Conservation (phyloP, 192 early-diverging fungal species). For the Dispira parvispora region DNA sequence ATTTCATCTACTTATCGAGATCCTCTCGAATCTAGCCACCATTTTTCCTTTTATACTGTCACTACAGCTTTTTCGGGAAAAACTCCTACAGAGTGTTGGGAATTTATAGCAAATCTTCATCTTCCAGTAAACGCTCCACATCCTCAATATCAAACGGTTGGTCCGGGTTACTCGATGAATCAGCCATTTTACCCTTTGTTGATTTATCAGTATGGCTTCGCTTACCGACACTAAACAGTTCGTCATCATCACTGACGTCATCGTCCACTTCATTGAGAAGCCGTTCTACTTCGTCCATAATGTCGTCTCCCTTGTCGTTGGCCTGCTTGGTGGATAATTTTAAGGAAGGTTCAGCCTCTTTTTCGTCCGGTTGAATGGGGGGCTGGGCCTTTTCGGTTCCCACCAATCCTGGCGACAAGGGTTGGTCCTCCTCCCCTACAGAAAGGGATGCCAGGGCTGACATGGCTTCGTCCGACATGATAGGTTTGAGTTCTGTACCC, state of each 20-base stretch:
- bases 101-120: background rate
- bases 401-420: background rate
- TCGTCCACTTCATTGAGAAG: background rate
- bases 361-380: too few relatives aligned
- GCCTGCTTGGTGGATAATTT: background rate
- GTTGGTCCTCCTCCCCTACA: background rate
- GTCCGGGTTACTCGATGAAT: background rate
- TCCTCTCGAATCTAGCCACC: too few relatives aligned
- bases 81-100: too few relatives aligned
- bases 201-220: too few relatives aligned
- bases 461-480: background rate
- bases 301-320: background rate
- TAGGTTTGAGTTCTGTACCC: background rate
- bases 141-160: conserved; percentile 6
- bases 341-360: background rate
- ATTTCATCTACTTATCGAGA: too few relatives aligned
- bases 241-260: background rate
- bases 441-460: background rate
- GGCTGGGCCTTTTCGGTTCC: too few relatives aligned
- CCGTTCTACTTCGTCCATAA: conserved; percentile 10
- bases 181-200: background rate
- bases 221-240: too few relatives aligned
- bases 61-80: too few relatives aligned
- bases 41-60: too few relatives aligned
- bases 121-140: conserved; percentile 5